Conservation (phyloP, 345 rosid genomes). For the Aethionema arabicum region DNA sequence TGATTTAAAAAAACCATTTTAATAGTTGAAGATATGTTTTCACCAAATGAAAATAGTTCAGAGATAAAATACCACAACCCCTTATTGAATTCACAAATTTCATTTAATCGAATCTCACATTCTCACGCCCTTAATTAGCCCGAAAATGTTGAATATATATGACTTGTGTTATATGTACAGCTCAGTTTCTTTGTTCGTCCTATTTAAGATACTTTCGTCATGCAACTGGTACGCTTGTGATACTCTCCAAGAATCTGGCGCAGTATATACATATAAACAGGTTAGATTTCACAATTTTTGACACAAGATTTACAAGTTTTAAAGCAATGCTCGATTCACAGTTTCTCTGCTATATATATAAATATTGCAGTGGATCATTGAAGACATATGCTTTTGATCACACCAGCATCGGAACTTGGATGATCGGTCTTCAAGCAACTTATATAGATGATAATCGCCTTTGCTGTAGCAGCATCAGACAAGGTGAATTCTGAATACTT, state of each 20-base stretch:
- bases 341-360: not conserved
- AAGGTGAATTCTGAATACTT: conserved; percentile 60
- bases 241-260: conserved; percentile 83
- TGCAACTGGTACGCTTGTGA: conserved; percentile 66
- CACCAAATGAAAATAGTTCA: too few species aligned
- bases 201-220: conserved; percentile 83
- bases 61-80: too few species aligned
- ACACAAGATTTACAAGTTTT: too few species aligned
- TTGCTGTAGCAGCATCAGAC: conserved; percentile 83
- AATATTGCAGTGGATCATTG: conserved; percentile 73
- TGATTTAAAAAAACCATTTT: too few species aligned
- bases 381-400: conserved; percentile 87
- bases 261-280: conserved; percentile 85
- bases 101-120: too few species aligned
- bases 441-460: conserved; percentile 87
- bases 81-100: too few species aligned
- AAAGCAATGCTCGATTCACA: not conserved
- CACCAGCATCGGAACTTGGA: conserved; percentile 87
- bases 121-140: too few species aligned
- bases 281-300: conserved; percentile 33
- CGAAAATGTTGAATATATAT: too few species aligned
- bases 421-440: conserved; percentile 89
- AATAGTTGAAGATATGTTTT: too few species aligned
- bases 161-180: not conserved
- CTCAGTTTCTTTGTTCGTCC: conserved; percentile 13